Conservation (phyloP, 441 rosid genomes). For the Omphalea diandra region DNA sequence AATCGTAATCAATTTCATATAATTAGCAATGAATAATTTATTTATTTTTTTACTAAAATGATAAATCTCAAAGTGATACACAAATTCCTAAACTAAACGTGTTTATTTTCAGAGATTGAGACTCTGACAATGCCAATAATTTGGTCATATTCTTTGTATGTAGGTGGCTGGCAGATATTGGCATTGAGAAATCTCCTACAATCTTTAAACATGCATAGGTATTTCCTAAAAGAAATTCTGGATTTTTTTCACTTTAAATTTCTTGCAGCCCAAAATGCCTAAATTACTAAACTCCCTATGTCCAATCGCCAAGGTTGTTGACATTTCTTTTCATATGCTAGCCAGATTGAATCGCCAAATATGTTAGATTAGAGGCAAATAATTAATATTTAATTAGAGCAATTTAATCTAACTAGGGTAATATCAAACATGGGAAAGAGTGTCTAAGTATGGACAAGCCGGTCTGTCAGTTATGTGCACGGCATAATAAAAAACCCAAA, state of each 20-base stretch:
- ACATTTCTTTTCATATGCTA: slow-evolving; percentile 5
- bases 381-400: too few species aligned
- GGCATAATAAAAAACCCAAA: slow-evolving; percentile 2
- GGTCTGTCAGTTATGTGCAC: slow-evolving; percentile 1
- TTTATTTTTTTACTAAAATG: too few species aligned
- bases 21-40: too few species aligned
- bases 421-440: slow-evolving; percentile 12
- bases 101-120: too few species aligned
- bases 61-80: too few species aligned
- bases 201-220: neutral
- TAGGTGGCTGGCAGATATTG: slow-evolving; percentile 11
- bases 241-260: neutral
- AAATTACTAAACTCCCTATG: too few species aligned
- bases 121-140: too few species aligned
- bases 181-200: neutral
- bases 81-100: too few species aligned
- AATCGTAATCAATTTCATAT: too few species aligned
- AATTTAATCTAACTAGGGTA: too few species aligned
- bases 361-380: neutral
- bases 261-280: neutral
- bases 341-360: neutral
- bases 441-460: slow-evolving; percentile 10
- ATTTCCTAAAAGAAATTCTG: neutral
- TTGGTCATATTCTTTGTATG: neutral
- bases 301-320: slow-evolving; percentile 2